Evolutionary conservation across 352 stramenopile species (phyloP), one percentile per base, ranked within the genome.

Genomic region (Thraustotheca clavata): DNA sequence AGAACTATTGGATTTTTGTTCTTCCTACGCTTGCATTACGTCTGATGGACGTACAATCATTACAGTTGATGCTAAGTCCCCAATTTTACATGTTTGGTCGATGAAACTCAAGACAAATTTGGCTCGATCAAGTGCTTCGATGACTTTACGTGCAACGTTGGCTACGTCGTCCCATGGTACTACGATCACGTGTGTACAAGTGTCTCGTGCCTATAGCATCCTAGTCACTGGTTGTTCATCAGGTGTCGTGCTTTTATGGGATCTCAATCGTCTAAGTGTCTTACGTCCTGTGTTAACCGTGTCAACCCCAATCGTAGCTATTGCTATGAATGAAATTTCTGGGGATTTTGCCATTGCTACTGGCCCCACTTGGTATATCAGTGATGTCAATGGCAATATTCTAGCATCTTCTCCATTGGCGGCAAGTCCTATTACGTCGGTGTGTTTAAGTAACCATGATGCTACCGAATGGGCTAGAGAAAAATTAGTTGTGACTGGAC

Each of bases 261-360:
- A 90, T 34, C 60, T 90, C 2, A 90, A 90, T 20, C 79, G 81
- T 16, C 74, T 82, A 18, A 63, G 75, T 27, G 83, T 75, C 36
- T 70, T 88, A 41, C 70, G 76, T 12, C 75, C 76, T 9, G 67
- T 89, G 18, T 60, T 74, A 14, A 33, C 49, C 2, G 34, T 67
- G 9, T 59, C 55, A 11, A 27, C 40, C 11, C 43, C 1, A 36
- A 80, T 88, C 66, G 67, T 69, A 6, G 68, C 70, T 27, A 76
- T 89, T 36, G 76, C 71, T 14, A 88, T 90, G 49, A 85, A 87
- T 62, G 75, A 86, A 48, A 69, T 85, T 24, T 80, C 69, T 1
- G 81, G 81, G 29, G 80, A 90, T 52, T 79, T 90, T 11, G 59
- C 80, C 3, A 75, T 87, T 8, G 74, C 78, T 3, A 62, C 68